phyloP scores from a whole-genome alignment of 2,329 filamentous ascomycete species.

The Botrytis sinoallii region DNA sequence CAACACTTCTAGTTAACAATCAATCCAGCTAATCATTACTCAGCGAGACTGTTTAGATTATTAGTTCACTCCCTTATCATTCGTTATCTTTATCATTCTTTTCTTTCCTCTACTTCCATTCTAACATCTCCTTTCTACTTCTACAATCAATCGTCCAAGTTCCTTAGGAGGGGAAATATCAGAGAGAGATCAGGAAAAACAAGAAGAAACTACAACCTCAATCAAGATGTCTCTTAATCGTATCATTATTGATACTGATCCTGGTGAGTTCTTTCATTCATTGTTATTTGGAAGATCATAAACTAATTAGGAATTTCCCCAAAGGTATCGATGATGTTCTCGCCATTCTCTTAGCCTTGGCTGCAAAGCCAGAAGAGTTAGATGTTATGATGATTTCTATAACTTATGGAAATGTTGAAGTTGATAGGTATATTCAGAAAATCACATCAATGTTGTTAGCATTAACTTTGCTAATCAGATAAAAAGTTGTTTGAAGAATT shows the following conservation, averaged over 20 bases:
- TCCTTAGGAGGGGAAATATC: background rate
- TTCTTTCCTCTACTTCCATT: background rate
- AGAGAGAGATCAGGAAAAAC: background rate
- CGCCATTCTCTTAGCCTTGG: constrained; percentile 81
- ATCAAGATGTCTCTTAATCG: constrained; percentile 63
- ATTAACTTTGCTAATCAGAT: constrained; percentile 13
- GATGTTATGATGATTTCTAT: constrained; percentile 83
- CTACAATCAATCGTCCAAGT: background rate
- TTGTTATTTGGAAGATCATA: background rate
- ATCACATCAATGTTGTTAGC: background rate
- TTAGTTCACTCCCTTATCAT: background rate
- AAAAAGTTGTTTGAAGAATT: constrained; percentile 77
- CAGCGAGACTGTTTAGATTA: background rate
- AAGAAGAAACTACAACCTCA: background rate
- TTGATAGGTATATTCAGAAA: constrained; percentile 62
- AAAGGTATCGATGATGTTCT: constrained; percentile 86
- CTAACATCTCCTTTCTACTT: background rate
- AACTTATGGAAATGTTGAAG: constrained; percentile 90
- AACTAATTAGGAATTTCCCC: constrained; percentile 9
- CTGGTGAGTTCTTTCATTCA: constrained; percentile 53
- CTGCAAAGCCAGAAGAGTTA: constrained; percentile 76
- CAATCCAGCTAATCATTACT: background rate
- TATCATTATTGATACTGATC: constrained; percentile 96
- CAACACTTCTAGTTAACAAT: background rate
- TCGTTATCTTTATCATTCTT: background rate